A percentile compares a stretch with the other conserved stretches of the same genome.
phyloP scores from a whole-genome alignment of 1,284 basidiomycete species.

The Trametes polyzona region DNA sequence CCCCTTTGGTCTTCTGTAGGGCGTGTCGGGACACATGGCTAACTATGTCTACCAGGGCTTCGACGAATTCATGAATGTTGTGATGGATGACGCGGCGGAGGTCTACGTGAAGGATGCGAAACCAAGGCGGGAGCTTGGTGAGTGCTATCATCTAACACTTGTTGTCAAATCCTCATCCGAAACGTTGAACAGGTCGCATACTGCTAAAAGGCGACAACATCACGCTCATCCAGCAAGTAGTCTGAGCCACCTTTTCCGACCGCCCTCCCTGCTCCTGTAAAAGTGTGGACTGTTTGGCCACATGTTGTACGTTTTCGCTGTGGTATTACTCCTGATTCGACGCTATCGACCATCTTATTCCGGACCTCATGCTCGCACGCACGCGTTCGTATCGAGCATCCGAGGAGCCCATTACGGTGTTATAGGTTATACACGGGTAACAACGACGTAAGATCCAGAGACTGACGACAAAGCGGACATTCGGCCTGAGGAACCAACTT shows the following conservation, averaged over 20 bases:
- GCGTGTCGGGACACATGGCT: constrained; percentile 17
- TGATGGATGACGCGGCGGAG: constrained; percentile 94
- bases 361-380: not conserved
- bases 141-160: constrained; percentile 26
- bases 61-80: constrained; percentile 99
- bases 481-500: constrained; percentile 59
- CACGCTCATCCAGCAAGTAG: constrained; percentile 85
- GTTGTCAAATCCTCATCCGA: too few relatives aligned
- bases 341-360: constrained; percentile 11
- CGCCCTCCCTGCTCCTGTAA: constrained; percentile 21
- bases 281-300: constrained; percentile 23
- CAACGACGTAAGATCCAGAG: constrained; percentile 71
- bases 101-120: constrained; percentile 89
- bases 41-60: constrained; percentile 73
- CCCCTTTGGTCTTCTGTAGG: not conserved
- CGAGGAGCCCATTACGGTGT: constrained; percentile 5
- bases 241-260: constrained; percentile 26
- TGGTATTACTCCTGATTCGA: constrained; percentile 27
- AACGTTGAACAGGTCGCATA: constrained; percentile 93
- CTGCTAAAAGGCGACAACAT: constrained; percentile 97
- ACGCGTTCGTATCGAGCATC: constrained; percentile 4
- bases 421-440: constrained; percentile 83
- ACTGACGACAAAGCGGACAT: constrained; percentile 87
- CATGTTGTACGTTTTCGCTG: constrained; percentile 29
- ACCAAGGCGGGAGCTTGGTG: constrained; percentile 82